Percentiles rank a stretch among this genome's conserved stretches.
Evolutionary conservation across 176 grass and related monocot species (phyloP).

Genomic region (Oryza brachyantha): DNA sequence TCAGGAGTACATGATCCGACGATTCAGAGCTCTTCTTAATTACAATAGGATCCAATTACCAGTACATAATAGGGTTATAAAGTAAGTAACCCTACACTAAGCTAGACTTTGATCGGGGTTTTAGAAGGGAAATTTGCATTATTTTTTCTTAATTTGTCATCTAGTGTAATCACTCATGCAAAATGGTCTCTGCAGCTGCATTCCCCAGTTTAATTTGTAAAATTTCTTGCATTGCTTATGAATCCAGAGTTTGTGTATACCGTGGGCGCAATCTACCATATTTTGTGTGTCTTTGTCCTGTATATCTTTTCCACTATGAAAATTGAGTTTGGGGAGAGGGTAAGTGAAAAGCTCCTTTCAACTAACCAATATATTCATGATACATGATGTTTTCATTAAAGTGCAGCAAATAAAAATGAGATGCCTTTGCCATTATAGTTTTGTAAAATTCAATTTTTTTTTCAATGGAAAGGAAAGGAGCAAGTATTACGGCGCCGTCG

Average conservation of each 20-base stretch:
- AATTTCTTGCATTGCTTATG: not conserved
- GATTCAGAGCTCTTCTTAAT: not conserved
- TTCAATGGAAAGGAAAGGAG: not conserved
- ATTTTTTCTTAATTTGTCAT: not conserved
- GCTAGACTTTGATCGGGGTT: too few relatives aligned
- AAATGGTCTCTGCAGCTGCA: not conserved
- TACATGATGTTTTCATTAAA: not conserved
- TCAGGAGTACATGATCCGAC: not conserved
- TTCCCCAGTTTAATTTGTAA: not conserved
- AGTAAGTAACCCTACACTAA: not conserved
- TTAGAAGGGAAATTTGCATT: not conserved
- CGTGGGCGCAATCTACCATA: too few relatives aligned
- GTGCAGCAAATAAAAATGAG: not conserved
- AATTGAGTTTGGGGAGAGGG: not conserved
- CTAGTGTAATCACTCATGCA: not conserved
- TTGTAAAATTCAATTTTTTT: not conserved
- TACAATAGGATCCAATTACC: not conserved
- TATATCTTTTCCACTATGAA: not conserved
- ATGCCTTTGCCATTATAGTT: not conserved
- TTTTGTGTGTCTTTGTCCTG: not conserved
- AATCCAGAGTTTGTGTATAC: not conserved
- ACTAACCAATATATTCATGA: not conserved
- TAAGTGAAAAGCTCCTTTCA: slow-evolving; percentile 18
- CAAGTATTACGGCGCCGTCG: not conserved
- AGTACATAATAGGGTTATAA: too few relatives aligned